Evolutionary conservation across 2,329 filamentous ascomycete species (phyloP).

Genomic region (Epichloe festucae): DNA sequence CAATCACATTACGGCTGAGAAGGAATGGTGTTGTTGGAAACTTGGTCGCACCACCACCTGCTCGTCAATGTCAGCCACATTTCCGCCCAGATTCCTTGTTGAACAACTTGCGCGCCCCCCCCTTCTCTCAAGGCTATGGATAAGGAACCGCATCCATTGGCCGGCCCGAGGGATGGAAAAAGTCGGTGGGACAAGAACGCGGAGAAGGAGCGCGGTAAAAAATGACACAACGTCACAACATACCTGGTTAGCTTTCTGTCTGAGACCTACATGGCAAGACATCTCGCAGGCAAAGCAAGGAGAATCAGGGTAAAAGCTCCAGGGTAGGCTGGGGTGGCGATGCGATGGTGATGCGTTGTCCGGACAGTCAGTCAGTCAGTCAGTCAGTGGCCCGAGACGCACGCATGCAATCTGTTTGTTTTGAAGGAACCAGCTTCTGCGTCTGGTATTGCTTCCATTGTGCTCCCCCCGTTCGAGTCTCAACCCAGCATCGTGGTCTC

Average conservation of each 20-base stretch:
- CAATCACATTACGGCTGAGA: background rate
- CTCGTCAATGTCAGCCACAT: background rate
- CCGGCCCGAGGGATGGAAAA: no score
- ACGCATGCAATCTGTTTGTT: background rate
- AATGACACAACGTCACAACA: background rate
- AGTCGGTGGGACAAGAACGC: background rate
- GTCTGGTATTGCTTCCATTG: background rate
- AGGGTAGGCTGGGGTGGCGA: background rate
- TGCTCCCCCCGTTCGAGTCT: background rate
- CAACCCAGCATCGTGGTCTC: background rate
- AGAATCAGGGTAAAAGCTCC: background rate
- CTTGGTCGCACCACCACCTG: background rate
- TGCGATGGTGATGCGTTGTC: background rate
- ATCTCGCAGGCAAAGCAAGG: background rate
- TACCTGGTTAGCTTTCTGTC: background rate
- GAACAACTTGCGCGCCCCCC: background rate
- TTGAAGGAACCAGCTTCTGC: background rate
- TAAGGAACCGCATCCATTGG: background rate
- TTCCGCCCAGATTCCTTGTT: background rate
- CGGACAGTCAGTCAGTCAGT: background rate
- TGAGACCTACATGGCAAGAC: background rate
- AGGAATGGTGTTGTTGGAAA: no score
- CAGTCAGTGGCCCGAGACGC: background rate
- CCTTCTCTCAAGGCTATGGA: background rate
- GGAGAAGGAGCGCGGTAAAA: background rate